Percentiles rank a stretch among this genome's conserved stretches.
These are phyloP conservation scores for Pelargonium myrrhifolium DNA, from an alignment of 441 rosid species.

Conservation along the genomic window DNA sequence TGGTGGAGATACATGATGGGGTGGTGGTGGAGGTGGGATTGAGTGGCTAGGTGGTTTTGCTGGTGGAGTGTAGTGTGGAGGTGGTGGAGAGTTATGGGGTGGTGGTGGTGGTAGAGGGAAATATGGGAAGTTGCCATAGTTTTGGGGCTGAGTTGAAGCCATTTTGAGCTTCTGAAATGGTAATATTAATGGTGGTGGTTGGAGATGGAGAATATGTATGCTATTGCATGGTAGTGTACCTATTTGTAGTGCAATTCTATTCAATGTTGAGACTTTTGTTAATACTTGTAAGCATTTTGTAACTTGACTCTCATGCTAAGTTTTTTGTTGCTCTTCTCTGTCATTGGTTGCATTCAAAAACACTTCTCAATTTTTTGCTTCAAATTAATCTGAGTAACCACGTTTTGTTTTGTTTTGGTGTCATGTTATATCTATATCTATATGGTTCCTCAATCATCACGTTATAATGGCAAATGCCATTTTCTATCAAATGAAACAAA, in stretches of 20 bases:
- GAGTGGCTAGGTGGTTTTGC: slow-evolving; percentile 15
- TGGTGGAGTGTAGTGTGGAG: slow-evolving; percentile 26
- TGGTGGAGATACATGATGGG: slow-evolving; percentile 30
- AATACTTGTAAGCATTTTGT: slow-evolving; percentile 41
- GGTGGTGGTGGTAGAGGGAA: slow-evolving; percentile 41
- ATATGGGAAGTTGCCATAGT: slow-evolving; percentile 29
- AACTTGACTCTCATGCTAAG: slow-evolving; percentile 49
- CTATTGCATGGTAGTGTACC: slow-evolving; percentile 5
- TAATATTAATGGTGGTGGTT: slow-evolving; percentile 16
- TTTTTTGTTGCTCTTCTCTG: slow-evolving; percentile 19
- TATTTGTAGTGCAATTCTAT: slow-evolving; percentile 30
- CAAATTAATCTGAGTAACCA: too few species aligned
- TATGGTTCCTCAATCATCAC: too few species aligned
- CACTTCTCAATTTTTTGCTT: slow-evolving; percentile 22
- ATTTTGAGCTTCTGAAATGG: slow-evolving; percentile 26
- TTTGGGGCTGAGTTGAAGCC: slow-evolving; percentile 22
- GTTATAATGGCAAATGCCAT: too few species aligned
- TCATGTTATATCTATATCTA: too few species aligned
- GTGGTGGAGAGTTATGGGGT: slow-evolving; percentile 16
- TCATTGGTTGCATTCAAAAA: slow-evolving; percentile 39
- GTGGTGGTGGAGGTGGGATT: slow-evolving; percentile 29
- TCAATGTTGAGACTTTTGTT: slow-evolving; percentile 3
- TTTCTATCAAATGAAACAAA: too few species aligned
- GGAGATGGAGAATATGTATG: slow-evolving; percentile 15
- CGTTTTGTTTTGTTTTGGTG: too few species aligned